Conservation (phyloP, 345 rosid genomes). For the Boechera divaricarpa region DNA sequence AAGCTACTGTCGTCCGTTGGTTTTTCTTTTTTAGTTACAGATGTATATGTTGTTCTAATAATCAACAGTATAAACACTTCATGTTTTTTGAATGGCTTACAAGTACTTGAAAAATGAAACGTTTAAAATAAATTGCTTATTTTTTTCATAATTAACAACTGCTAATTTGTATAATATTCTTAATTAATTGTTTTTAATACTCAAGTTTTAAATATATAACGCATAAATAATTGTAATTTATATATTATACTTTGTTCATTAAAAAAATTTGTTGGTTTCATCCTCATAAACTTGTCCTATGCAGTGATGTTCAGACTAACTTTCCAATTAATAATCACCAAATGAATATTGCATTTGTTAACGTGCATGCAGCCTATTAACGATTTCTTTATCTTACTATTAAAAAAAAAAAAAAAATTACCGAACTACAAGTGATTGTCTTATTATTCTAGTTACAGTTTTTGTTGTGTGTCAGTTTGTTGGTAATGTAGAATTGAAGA, state of each 20-base stretch:
- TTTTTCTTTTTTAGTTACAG: too few species aligned
- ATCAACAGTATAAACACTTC: not conserved
- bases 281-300: not conserved
- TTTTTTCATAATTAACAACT: not conserved
- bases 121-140: not conserved
- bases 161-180: not conserved
- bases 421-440: slow-evolving; percentile 8
- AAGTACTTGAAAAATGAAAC: not conserved
- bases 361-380: not conserved
- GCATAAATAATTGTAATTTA: not conserved
- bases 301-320: not conserved
- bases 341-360: slow-evolving; percentile 12
- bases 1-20: not conserved
- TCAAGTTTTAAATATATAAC: not conserved
- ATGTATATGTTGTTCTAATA: not conserved
- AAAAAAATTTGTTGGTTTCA: not conserved
- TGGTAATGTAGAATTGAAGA: slow-evolving; percentile 39
- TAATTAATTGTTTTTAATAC: not conserved
- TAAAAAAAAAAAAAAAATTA: not conserved
- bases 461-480: slow-evolving; percentile 33
- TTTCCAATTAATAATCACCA: not conserved
- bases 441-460: slow-evolving; percentile 27
- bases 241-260: not conserved
- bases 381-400: not conserved
- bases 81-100: not conserved